A percentile compares a stretch with the other conserved stretches of the same genome.
These are phyloP conservation scores for Prunus salicina DNA, from an alignment of 306 rosid species.

Conservation along the genomic window DNA sequence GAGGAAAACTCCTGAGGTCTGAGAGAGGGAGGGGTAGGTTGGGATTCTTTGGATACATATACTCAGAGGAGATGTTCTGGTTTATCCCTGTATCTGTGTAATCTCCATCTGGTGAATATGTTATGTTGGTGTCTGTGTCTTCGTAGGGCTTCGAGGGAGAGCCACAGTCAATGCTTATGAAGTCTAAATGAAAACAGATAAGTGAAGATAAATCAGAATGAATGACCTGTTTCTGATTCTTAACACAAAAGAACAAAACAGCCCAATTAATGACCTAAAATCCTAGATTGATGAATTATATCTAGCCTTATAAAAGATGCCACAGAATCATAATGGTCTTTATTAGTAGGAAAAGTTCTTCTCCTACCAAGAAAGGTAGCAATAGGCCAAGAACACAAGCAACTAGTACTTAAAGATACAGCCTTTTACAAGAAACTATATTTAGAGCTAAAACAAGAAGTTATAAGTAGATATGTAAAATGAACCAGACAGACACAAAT, in stretches of 20 bases:
- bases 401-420: background rate
- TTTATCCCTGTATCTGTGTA: conserved; percentile 45
- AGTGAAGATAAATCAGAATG: background rate
- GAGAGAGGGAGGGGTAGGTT: conserved; percentile 45
- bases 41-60: conserved; percentile 44
- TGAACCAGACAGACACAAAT: background rate
- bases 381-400: background rate
- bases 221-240: background rate
- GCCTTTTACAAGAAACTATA: background rate
- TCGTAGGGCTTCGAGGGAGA: conserved; percentile 32
- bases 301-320: no score
- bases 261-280: no score
- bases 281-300: no score
- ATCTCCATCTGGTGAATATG: conserved; percentile 40
- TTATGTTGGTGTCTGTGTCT: conserved; percentile 34
- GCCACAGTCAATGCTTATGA: conserved; percentile 72
- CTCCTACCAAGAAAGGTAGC: no score
- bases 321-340: no score
- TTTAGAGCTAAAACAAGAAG: background rate
- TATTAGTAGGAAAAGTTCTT: no score
- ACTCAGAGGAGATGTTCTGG: conserved; percentile 47
- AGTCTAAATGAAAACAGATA: conserved; percentile 31
- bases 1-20: conserved; percentile 58
- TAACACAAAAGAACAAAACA: background rate
- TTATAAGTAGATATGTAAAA: background rate